A percentile compares a stretch with the other conserved stretches of the same genome.
phyloP scores from a whole-genome alignment of 345 rosid species.

The Citrus trifoliata region DNA sequence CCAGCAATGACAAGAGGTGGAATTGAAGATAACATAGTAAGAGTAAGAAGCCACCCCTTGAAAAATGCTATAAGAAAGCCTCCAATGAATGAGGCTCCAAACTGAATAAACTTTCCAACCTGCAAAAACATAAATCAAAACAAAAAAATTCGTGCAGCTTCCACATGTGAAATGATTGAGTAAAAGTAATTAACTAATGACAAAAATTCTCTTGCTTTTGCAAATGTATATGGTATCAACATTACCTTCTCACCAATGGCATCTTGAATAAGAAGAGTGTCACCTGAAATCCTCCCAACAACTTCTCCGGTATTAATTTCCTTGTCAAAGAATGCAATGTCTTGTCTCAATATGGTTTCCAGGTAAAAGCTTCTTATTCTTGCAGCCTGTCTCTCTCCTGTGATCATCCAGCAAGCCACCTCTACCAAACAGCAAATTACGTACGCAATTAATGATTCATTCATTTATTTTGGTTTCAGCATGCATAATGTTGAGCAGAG shows the following conservation, averaged over 20 bases:
- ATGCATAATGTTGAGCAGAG: neutral
- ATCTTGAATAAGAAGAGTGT: slow-evolving; percentile 70
- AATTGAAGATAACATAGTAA: slow-evolving; percentile 51
- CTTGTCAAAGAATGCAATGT: slow-evolving; percentile 58
- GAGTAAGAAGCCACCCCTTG: slow-evolving; percentile 70
- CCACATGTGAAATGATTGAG: neutral
- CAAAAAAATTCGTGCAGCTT: neutral
- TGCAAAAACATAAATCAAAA: slow-evolving; percentile 11
- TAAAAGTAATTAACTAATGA: neutral
- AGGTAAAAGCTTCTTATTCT: slow-evolving; percentile 54
- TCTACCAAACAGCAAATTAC: slow-evolving; percentile 30
- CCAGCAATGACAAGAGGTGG: slow-evolving; percentile 61
- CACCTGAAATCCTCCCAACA: slow-evolving; percentile 65
- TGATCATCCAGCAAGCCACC: slow-evolving; percentile 80
- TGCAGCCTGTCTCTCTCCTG: slow-evolving; percentile 67
- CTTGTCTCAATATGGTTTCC: slow-evolving; percentile 67
- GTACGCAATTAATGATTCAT: no score
- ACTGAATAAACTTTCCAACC: slow-evolving; percentile 70
- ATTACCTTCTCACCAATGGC: slow-evolving; percentile 77
- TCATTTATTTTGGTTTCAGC: neutral
- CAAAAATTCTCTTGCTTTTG: neutral
- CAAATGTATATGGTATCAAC: neutral
- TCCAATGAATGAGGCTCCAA: slow-evolving; percentile 51
- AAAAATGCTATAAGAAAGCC: slow-evolving; percentile 69
- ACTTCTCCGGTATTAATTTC: slow-evolving; percentile 71